Conservation (phyloP, 768 basidiomycete genomes). For the Pleurotus ostreatus region DNA sequence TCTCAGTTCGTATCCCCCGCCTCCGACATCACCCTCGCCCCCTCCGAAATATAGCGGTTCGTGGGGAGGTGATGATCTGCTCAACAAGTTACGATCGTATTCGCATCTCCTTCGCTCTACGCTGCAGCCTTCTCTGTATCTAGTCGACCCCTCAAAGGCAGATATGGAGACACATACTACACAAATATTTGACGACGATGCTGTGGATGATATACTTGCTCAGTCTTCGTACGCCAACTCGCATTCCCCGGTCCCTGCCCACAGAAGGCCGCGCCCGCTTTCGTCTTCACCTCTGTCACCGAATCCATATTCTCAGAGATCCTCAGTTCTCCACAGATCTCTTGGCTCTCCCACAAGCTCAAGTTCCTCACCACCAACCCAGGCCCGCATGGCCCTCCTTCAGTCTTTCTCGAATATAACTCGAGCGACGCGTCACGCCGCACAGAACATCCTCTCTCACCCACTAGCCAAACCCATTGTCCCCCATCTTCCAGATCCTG, state of each 20-base stretch:
- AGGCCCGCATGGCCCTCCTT: constrained; percentile 79
- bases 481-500: constrained; percentile 93
- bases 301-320: constrained; percentile 59
- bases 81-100: constrained; percentile 72
- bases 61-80: constrained; percentile 88
- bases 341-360: constrained; percentile 53
- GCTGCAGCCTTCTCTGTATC: constrained; percentile 80
- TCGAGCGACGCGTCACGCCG: constrained; percentile 86
- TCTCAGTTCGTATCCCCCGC: constrained; percentile 60
- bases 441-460: constrained; percentile 92
- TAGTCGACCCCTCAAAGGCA: constrained; percentile 89
- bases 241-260: constrained; percentile 80
- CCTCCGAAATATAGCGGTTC: constrained; percentile 44
- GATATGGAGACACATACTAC: constrained; percentile 91
- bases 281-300: constrained; percentile 38
- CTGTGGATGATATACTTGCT: constrained; percentile 82
- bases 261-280: constrained; percentile 70
- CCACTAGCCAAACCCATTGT: constrained; percentile 95
- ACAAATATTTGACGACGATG: constrained; percentile 79
- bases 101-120: constrained; percentile 81
- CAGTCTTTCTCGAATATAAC: constrained; percentile 95
- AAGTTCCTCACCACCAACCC: constrained; percentile 48
- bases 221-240: constrained; percentile 75
- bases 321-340: constrained; percentile 80
- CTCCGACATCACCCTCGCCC: constrained; percentile 43